Evolutionary conservation across 768 basidiomycete species (phyloP), one percentile per base, ranked within the genome.

Genomic region (Termitomyces sp.): DNA sequence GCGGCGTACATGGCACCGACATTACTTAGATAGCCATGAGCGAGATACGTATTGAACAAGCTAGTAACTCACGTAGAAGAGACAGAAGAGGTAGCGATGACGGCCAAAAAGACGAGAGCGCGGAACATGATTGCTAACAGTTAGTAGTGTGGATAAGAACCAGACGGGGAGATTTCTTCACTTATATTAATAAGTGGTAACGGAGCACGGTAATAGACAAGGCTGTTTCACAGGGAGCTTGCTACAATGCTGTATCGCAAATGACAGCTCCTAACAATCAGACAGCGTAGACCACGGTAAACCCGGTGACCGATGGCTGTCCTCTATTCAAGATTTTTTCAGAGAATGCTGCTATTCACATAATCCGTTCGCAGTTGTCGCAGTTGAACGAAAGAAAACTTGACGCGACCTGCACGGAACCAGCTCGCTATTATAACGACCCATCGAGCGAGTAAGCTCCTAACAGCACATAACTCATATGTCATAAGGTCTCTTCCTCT

Each of bases 21-120:
- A 22, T 58, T 51, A 49, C 57, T 53, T 28, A 18, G 20, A 47
- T 28, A 30, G 3, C n/a, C 5, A 36, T 57, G 10, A 20, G 26
- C n/a, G 3, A 38, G 1, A 22, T 32, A 7, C 14, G 13, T 20
- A 2, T 30, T 26, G 13, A 30, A 1, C 5, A 60, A 18, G 2
- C 22, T 10, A 30, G n/a, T 5, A 18, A 59, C 61, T 45, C 33
- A 62, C 61, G 47, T 46, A 43, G 62, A 56, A 22, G 59, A 57
- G 7, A 60, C 59, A 16, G 59, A 38, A 32, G 59, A 52, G 40
- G 52, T 36, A 9, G 50, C 59, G n/a, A 63, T 26, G 14, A 35
- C 40, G 10, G 46, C 59, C 7, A 58, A 16, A 30, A 57, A 20
- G 24, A 61, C 32, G 24, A 58, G 40, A 58, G 60, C 55, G 28